Conservation (phyloP, 768 basidiomycete genomes). For the Mycena pura region DNA sequence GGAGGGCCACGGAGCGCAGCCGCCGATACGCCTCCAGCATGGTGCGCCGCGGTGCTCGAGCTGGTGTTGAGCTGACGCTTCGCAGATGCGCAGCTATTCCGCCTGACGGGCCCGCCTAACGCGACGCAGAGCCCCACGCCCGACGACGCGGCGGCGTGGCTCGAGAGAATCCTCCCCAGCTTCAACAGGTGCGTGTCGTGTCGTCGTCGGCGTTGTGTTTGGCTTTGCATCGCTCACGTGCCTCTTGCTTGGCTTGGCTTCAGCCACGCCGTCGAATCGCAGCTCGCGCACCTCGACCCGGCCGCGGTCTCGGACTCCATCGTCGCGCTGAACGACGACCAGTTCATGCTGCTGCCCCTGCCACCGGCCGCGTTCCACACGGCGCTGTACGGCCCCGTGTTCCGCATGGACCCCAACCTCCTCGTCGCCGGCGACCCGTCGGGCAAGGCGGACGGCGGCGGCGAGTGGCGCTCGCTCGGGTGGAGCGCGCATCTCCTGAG, state of each 20-base stretch:
- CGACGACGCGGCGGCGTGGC: constrained; percentile 17
- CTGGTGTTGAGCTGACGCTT: constrained; percentile 9
- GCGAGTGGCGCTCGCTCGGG: constrained; percentile 48
- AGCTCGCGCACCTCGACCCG: constrained; percentile 37
- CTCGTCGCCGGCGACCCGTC: constrained; percentile 35
- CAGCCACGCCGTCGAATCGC: constrained; percentile 44
- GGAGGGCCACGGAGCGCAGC: constrained; percentile 31
- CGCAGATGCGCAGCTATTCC: constrained; percentile 27
- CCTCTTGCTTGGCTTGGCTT: too few relatives aligned
- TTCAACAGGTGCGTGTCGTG: constrained; percentile 40
- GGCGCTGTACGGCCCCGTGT: constrained; percentile 43
- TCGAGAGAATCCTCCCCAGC: constrained; percentile 24
- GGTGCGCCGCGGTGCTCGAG: constrained; percentile 33
- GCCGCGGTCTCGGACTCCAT: constrained; percentile 30
- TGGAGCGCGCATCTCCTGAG: constrained; percentile 43
- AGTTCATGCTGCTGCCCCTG: constrained; percentile 40
- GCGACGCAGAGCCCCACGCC: neutral
- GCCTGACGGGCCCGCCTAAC: constrained; percentile 19
- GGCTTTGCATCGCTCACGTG: too few relatives aligned
- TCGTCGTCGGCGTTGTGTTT: neutral
- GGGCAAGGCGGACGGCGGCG: constrained; percentile 27
- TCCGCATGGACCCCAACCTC: constrained; percentile 42
- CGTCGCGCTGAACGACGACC: constrained; percentile 49
- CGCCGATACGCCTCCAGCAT: constrained; percentile 38
- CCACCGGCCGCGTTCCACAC: constrained; percentile 42